Base-by-base conservation (phyloP, 495 filamentous ascomycete species). In the Annulohypoxylon stygium region DNA sequence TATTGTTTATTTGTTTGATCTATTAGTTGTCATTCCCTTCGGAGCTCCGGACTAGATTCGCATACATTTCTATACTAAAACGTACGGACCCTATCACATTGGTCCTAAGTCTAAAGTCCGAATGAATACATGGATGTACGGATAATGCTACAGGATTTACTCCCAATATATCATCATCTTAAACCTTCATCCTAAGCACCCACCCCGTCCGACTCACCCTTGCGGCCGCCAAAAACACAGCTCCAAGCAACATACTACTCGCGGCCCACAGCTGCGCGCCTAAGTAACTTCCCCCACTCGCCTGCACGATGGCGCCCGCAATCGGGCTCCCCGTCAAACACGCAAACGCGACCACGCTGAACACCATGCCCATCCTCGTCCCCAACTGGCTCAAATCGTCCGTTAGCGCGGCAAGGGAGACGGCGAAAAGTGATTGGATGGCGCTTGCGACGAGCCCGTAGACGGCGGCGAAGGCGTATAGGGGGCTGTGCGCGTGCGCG, bases 391-490 rank as follows among this genome's bases (percentile, higher is more conserved):
- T 84, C 20, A 89, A 79, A 61, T 90, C 86, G 4, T 85, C 83
- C 0, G 85, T 87, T 60, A 93, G 77, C 34, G 80, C 83, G 33
- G 88, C 86, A 76, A 90, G 85, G n/a, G 87, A 85, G 2, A 87
- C 87, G 0, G 88, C 86, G 0, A 90, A 89, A 2, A 93, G 76
- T 11, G 85, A 87, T 8, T 93, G 88, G 47, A 93, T 88, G 0
- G 87, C 86, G n/a, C 91, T 90, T 1, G 88, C 90, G 72, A 88
- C 90, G 78, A 93, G 88, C 2, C 91, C 91, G 69, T 90, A 93
- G 1, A 93, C 78, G 3, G 86, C 76, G 12, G 85, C 71, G 53
- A 92, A 78, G 12, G 86, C 81, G 54, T 61, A 70, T 39, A 91
- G 84, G 30, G 90, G 81, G 0, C 83, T 83, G 0, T 82, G 82